Percentiles rank a stretch among this genome's conserved stretches.
Conservation (phyloP, 805 yeast genomes). For the Candida taoyuanica region DNA sequence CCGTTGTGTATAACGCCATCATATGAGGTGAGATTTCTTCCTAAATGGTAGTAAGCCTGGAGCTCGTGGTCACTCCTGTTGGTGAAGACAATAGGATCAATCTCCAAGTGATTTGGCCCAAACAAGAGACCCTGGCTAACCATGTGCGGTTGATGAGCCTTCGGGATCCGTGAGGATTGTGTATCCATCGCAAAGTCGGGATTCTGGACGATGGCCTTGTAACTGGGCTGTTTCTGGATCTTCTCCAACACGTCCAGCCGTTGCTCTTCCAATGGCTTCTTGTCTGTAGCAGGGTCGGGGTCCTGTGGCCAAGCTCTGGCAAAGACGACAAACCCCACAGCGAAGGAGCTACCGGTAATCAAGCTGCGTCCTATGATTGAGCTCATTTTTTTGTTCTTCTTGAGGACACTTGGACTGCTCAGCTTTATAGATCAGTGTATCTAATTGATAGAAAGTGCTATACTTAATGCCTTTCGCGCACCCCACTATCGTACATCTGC, state of each 20-base stretch:
- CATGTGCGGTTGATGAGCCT: slow-evolving; percentile 54
- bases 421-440: too few relatives aligned
- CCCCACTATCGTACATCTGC: too few relatives aligned
- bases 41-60: slow-evolving; percentile 67
- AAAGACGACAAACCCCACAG: slow-evolving; percentile 25
- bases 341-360: slow-evolving; percentile 17
- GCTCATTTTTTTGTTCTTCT: neutral
- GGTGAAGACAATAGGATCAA: slow-evolving; percentile 69
- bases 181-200: slow-evolving; percentile 25
- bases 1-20: slow-evolving; percentile 82
- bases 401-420: too few relatives aligned
- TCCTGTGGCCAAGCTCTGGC: slow-evolving; percentile 26
- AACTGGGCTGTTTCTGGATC: slow-evolving; percentile 28
- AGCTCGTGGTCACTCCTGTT: slow-evolving; percentile 48
- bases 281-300: slow-evolving; percentile 12
- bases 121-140: slow-evolving; percentile 69
- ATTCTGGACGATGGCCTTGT: slow-evolving; percentile 21
- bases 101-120: slow-evolving; percentile 62
- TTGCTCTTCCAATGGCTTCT: slow-evolving; percentile 20
- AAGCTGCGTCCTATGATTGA: neutral
- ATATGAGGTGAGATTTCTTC: slow-evolving; percentile 57
- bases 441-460: too few relatives aligned
- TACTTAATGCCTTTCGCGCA: too few relatives aligned
- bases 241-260: slow-evolving; percentile 24
- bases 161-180: slow-evolving; percentile 48